Evolutionary conservation across 2,329 filamentous ascomycete species (phyloP), one percentile per base, ranked within the genome.

Genomic region (Rosellinia necatrix): DNA sequence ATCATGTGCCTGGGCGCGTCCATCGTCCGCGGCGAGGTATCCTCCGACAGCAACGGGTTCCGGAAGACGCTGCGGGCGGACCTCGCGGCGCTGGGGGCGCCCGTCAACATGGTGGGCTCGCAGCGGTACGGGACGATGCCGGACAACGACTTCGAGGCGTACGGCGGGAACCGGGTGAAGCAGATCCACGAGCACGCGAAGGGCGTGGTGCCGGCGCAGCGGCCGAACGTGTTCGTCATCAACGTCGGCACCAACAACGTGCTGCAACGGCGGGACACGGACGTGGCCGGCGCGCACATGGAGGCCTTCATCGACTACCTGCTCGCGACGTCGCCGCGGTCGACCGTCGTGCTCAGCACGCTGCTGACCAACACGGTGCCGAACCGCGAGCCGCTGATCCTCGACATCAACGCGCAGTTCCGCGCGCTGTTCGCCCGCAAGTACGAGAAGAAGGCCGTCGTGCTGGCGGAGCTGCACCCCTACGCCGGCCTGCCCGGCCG

Each of bases 201-300:
- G 13, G 38, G 48, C 2, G 66, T 68, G 47, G 65, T 68, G 6
- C 60, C 66, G 2, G 40, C 64, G 22, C 46, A 64, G 17, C 58
- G 60, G 30, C 71, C 71, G 3, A 71, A 73, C 49, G 6, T 72
- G 3, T 68, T 72, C 46, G n/a, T 71, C 15, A 68, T 73, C 47
- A 67, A 72, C 29, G 63, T 65, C 24, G 71, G 71, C 15, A 68
- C 70, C 10, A 73, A 72, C 55, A 70, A 73, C 44, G 67, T 67
- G 9, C 59, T 69, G 17, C 69, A 70, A 30, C 35, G 62, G n/a
- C 46, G 51, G 15, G 64, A 70, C 24, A 56, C 66, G 24, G 56
- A 66, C 38, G 60, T 64, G 41, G 62, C 67, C 1, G 65, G 66
- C 22, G 34, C 51, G 19, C 51, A 68, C 17, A 63, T 72, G 62